phyloP scores from a whole-genome alignment of 768 basidiomycete species.

The Chiua virens region DNA sequence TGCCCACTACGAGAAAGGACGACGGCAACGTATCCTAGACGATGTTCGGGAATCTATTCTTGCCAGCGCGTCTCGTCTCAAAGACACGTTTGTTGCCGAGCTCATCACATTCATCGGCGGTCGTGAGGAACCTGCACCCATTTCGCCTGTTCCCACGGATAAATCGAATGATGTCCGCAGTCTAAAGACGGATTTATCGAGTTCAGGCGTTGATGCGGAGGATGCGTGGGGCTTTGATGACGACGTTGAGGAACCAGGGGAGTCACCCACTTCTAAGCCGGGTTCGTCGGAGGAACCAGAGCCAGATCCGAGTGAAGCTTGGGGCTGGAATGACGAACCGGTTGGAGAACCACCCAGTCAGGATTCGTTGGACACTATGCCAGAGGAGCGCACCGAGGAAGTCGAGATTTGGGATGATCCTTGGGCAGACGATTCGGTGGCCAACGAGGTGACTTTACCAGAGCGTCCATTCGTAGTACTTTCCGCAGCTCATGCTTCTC shows the following conservation, averaged over 20 bases:
- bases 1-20: conserved; percentile 75
- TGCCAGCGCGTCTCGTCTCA: conserved; percentile 13
- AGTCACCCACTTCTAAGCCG: conserved; percentile 14
- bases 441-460: conserved; percentile 28
- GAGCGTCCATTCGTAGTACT: conserved; percentile 29
- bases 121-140: background rate
- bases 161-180: conserved; percentile 44
- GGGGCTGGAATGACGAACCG: conserved; percentile 69
- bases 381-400: conserved; percentile 36
- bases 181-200: conserved; percentile 24
- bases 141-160: conserved; percentile 26
- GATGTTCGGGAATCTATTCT: conserved; percentile 56
- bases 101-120: conserved; percentile 6
- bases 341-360: conserved; percentile 25
- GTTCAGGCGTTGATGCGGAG: conserved; percentile 26
- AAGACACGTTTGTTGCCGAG: conserved; percentile 29
- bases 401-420: conserved; percentile 64
- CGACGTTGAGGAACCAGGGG: conserved; percentile 32
- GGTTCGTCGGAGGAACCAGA: conserved; percentile 27
- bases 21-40: conserved; percentile 67
- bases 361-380: conserved; percentile 6
- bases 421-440: conserved; percentile 53
- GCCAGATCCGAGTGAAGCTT: conserved; percentile 55
- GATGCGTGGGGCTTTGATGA: conserved; percentile 59
- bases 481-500: conserved; percentile 23